Percentiles rank a stretch among this genome's conserved stretches.
These are phyloP conservation scores for Torulaspora indica DNA, from an alignment of 805 yeast genomes.

Conservation along the genomic window DNA sequence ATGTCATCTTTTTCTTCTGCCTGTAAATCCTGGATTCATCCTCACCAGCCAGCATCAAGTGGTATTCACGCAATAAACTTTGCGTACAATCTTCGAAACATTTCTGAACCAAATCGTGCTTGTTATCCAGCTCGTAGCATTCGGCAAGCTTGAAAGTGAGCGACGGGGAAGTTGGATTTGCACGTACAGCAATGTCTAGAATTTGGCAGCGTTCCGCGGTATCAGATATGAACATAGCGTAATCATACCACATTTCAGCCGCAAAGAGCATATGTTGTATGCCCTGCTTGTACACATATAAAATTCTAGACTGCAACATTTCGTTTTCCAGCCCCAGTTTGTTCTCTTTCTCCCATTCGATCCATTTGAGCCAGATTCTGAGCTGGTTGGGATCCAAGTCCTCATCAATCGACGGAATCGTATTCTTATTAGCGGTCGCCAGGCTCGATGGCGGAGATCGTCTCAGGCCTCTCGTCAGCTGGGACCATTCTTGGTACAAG, in stretches of 20 bases:
- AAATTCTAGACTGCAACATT: conserved; percentile 50
- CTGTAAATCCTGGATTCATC: conserved; percentile 15
- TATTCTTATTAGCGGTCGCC: conserved; percentile 26
- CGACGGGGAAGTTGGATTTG: conserved; percentile 68
- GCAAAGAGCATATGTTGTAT: conserved; percentile 35
- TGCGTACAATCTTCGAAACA: conserved; percentile 50
- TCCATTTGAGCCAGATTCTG: conserved; percentile 65
- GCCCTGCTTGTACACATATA: conserved; percentile 69
- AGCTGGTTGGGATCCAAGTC: conserved; percentile 36
- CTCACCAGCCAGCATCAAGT: conserved; percentile 12
- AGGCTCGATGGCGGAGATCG: conserved; percentile 35
- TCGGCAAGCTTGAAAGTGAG: conserved; percentile 67
- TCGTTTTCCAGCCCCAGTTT: conserved; percentile 56
- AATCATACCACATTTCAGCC: conserved; percentile 40
- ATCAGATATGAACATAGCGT: conserved; percentile 33
- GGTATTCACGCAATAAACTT: conserved; percentile 40
- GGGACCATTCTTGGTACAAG: conserved; percentile 63
- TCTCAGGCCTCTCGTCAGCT: conserved; percentile 49
- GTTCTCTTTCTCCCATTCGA: conserved; percentile 72
- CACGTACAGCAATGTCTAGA: conserved; percentile 49
- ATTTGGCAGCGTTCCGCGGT: conserved; percentile 29
- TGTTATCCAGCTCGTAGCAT: conserved; percentile 55
- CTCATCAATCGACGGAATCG: conserved; percentile 27
- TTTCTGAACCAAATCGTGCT: conserved; percentile 46
- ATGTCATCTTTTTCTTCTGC: conserved; percentile 43